Evolutionary conservation across 2,329 filamentous ascomycete genomes (phyloP).

Genomic region (Fusarium sp.): DNA sequence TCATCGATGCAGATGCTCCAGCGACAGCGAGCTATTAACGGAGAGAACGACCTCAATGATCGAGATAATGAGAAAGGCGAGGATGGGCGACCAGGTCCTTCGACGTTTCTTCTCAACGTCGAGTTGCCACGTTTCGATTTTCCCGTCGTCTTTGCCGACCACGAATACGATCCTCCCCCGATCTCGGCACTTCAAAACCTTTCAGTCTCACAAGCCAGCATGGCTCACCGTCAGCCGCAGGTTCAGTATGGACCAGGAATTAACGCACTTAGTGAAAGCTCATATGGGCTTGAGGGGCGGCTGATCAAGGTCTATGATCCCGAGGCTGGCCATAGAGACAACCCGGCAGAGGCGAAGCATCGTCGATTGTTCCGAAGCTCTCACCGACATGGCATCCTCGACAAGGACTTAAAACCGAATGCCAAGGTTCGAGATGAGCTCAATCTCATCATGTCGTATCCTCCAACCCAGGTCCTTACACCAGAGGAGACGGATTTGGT

Average conservation of each 20-base stretch:
- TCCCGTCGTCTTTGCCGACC: slow-evolving; percentile 92
- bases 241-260: slow-evolving; percentile 93
- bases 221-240: slow-evolving; percentile 84
- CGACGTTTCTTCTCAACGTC: slow-evolving; percentile 84
- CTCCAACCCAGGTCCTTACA: slow-evolving; percentile 87
- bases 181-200: slow-evolving; percentile 78
- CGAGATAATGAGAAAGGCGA: slow-evolving; percentile 48
- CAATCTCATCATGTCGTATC: slow-evolving; percentile 90
- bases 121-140: slow-evolving; percentile 97
- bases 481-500: slow-evolving; percentile 95
- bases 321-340: slow-evolving; percentile 88
- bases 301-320: slow-evolving; percentile 93
- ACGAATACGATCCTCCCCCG: slow-evolving; percentile 89
- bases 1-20: slow-evolving; percentile 71
- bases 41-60: slow-evolving; percentile 48
- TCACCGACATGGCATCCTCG: slow-evolving; percentile 89
- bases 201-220: slow-evolving; percentile 70
- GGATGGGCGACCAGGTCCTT: slow-evolving; percentile 61
- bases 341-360: slow-evolving; percentile 96
- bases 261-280: slow-evolving; percentile 70
- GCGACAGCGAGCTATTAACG: slow-evolving; percentile 57
- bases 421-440: slow-evolving; percentile 95
- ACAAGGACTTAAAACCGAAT: slow-evolving; percentile 95
- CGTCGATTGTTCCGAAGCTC: slow-evolving; percentile 91
- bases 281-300: slow-evolving; percentile 64